A percentile compares a stretch with the other conserved stretches of the same genome.
phyloP scores from a whole-genome alignment of 768 basidiomycete species.

The Pholiota molesta region DNA sequence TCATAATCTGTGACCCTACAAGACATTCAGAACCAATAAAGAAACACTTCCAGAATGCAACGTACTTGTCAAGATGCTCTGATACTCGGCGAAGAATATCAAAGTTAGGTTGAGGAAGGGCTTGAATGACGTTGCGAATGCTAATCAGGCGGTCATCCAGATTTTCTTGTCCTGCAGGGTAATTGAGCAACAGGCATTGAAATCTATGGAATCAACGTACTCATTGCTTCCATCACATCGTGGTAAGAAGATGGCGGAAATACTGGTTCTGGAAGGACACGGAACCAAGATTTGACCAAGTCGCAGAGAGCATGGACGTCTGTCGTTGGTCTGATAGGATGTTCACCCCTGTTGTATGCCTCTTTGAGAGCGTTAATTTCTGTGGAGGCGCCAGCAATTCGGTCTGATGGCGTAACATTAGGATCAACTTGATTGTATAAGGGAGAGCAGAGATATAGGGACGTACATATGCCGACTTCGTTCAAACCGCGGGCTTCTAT shows the following conservation, averaged over 20 bases:
- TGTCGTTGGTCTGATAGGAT: conserved; percentile 56
- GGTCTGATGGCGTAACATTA: conserved; percentile 50
- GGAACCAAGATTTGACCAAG: conserved; percentile 85
- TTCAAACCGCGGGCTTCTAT: conserved; percentile 76
- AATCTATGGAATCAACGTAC: conserved; percentile 43
- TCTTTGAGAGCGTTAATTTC: conserved; percentile 74
- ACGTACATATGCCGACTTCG: conserved; percentile 85
- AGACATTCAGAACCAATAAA: background rate
- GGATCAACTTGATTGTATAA: conserved; percentile 3
- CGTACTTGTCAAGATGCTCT: conserved; percentile 81
- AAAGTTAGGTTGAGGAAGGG: conserved; percentile 73
- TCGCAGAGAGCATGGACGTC: conserved; percentile 88
- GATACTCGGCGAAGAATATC: conserved; percentile 77
- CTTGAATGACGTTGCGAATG: conserved; percentile 70
- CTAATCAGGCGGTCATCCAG: conserved; percentile 65
- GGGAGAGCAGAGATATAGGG: background rate
- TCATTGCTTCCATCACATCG: conserved; percentile 69
- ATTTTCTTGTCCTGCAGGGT: conserved; percentile 62
- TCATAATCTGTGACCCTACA: conserved; percentile 84
- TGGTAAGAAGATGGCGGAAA: conserved; percentile 73
- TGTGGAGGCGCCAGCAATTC: conserved; percentile 75
- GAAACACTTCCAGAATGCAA: conserved; percentile 9
- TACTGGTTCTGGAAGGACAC: conserved; percentile 77
- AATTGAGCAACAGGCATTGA: background rate
- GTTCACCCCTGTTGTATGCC: conserved; percentile 74